Evolutionary conservation across 345 rosid genomes (phyloP).

Genomic region (Balakata baccata): DNA sequence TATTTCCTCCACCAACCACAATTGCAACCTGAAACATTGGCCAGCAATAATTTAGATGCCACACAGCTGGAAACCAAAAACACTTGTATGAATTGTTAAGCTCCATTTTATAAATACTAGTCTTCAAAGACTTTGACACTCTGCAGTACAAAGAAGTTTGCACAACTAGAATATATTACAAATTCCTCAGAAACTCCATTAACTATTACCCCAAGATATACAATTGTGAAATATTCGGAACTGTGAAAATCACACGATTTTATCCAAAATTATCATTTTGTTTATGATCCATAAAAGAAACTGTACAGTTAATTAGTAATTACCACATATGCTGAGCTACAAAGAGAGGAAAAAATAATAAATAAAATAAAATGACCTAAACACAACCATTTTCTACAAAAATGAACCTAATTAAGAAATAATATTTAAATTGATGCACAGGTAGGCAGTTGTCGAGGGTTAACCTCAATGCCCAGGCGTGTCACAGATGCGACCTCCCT

Average conservation of each 20-base stretch:
- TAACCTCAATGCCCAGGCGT: constrained; percentile 86
- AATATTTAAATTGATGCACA: constrained; percentile 9
- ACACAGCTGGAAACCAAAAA: constrained; percentile 6
- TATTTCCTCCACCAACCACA: constrained; percentile 96
- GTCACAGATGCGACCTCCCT: constrained; percentile 92
- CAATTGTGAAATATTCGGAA: neutral
- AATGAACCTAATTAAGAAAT: neutral
- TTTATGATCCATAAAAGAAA: neutral
- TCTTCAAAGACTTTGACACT: neutral
- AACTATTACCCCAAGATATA: neutral
- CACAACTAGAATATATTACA: neutral
- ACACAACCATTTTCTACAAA: neutral
- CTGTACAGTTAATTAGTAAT: neutral
- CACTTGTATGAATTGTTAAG: constrained; percentile 1
- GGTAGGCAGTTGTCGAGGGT: constrained; percentile 2
- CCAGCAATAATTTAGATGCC: constrained; percentile 8
- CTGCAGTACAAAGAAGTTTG: neutral
- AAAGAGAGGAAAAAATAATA: too few species aligned
- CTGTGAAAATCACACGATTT: neutral
- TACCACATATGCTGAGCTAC: constrained; percentile 4
- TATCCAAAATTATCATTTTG: constrained; percentile 3
- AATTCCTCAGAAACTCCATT: neutral
- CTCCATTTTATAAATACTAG: neutral
- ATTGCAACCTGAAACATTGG: constrained; percentile 65
- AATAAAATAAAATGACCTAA: neutral